Percentiles rank a stretch among this genome's conserved stretches.
These are phyloP conservation scores for Boletus subparvulus DNA, from an alignment of 768 basidiomycete genomes.

Conservation along the genomic window DNA sequence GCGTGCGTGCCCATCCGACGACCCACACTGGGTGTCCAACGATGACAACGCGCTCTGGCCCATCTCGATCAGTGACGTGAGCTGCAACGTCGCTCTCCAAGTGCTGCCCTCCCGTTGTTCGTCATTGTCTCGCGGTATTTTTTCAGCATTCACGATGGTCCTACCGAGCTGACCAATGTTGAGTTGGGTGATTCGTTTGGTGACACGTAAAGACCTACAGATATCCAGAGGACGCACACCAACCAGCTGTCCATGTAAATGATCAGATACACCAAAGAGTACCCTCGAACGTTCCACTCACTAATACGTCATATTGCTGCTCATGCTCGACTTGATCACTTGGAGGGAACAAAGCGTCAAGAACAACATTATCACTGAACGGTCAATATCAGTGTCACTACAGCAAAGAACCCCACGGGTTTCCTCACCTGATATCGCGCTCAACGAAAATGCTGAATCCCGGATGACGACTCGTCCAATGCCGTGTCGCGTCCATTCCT, in stretches of 20 bases:
- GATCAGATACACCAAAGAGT: background rate
- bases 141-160: constrained; percentile 12
- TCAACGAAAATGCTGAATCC: constrained; percentile 11
- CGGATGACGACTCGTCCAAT: constrained; percentile 13
- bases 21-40: background rate
- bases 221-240: constrained; percentile 17
- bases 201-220: constrained; percentile 11
- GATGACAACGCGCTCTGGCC: background rate
- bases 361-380: constrained; percentile 18
- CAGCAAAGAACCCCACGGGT: background rate
- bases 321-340: constrained; percentile 10
- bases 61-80: constrained; percentile 22
- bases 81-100: constrained; percentile 8
- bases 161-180: constrained; percentile 14
- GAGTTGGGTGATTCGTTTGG: background rate
- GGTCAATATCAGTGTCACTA: background rate
- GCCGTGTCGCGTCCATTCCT: background rate
- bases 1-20: background rate
- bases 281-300: background rate
- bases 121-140: background rate
- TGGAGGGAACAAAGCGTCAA: constrained; percentile 14
- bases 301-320: constrained; percentile 23
- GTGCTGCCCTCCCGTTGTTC: background rate
- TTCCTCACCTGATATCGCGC: constrained; percentile 14
- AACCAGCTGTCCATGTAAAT: constrained; percentile 17